A percentile compares a stretch with the other conserved stretches of the same genome.
Conservation (phyloP, 179 eudicot species). For the Vitellaria paradoxa region DNA sequence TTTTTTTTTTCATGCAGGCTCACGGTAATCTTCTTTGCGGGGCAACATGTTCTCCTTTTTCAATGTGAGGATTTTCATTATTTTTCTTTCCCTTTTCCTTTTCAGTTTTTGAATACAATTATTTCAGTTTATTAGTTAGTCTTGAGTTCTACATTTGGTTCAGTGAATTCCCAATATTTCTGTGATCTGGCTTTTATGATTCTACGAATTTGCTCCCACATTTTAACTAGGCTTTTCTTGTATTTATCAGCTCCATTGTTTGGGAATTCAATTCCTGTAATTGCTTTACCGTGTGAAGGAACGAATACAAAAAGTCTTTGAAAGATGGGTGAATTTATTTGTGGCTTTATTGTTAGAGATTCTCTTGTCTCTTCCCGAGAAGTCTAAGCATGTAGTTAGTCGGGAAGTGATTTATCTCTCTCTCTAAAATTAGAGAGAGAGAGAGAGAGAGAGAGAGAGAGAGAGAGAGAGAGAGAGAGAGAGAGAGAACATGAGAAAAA, state of each 20-base stretch:
- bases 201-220: not conserved
- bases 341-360: not conserved
- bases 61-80: conserved; percentile 3
- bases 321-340: not conserved
- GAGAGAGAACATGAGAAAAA: too few relatives aligned
- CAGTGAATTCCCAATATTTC: not conserved
- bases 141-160: not conserved
- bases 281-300: not conserved
- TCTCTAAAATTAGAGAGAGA: too few relatives aligned
- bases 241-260: not conserved
- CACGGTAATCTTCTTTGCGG: not conserved
- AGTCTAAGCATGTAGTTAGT: too few relatives aligned
- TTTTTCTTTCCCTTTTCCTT: not conserved
- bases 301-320: not conserved
- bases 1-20: not conserved
- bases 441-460: too few relatives aligned
- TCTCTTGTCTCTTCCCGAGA: not conserved
- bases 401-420: too few relatives aligned
- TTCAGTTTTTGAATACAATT: not conserved
- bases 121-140: not conserved
- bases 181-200: not conserved
- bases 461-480: too few relatives aligned
- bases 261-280: not conserved
- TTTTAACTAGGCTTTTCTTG: not conserved
- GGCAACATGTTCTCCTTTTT: not conserved